These are phyloP conservation scores for Schizochytrium sp. DNA, from an alignment of 108 stramenopile genomes.

Conservation along the genomic window DNA sequence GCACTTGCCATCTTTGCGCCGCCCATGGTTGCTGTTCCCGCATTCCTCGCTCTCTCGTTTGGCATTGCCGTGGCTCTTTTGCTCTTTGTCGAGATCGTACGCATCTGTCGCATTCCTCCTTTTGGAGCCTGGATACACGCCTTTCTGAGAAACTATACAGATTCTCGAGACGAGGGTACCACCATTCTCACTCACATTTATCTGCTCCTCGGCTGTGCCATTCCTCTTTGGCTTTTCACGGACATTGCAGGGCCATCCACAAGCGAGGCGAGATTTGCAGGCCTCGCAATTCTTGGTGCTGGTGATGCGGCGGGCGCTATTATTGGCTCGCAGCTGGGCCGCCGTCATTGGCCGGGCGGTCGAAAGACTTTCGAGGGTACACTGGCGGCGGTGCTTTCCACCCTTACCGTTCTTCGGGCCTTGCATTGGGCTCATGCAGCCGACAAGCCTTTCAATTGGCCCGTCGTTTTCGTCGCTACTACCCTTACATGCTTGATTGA, in stretches of 20 bases:
- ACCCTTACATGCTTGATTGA: background rate
- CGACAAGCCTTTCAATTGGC: too few relatives aligned
- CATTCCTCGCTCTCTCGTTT: background rate
- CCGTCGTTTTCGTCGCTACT: background rate
- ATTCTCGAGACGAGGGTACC: background rate
- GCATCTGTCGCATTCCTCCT: background rate
- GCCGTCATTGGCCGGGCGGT: background rate
- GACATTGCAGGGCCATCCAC: background rate
- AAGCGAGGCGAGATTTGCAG: background rate
- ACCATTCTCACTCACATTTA: conserved; percentile 19
- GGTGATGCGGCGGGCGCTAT: background rate
- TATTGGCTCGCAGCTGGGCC: background rate
- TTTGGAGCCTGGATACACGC: background rate
- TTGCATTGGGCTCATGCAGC: background rate
- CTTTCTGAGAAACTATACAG: background rate
- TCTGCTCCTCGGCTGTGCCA: conserved; percentile 18
- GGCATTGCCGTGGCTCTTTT: background rate
- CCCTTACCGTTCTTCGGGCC: background rate
- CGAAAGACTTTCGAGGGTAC: background rate
- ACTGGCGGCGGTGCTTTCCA: background rate
- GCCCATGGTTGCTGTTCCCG: background rate
- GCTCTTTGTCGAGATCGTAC: background rate
- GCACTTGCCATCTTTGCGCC: conserved; percentile 13
- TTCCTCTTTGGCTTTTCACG: conserved; percentile 13
- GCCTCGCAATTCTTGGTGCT: background rate